Conservation (phyloP, 2,329 filamentous ascomycete genomes). For the Colletotrichum euphorbiae region DNA sequence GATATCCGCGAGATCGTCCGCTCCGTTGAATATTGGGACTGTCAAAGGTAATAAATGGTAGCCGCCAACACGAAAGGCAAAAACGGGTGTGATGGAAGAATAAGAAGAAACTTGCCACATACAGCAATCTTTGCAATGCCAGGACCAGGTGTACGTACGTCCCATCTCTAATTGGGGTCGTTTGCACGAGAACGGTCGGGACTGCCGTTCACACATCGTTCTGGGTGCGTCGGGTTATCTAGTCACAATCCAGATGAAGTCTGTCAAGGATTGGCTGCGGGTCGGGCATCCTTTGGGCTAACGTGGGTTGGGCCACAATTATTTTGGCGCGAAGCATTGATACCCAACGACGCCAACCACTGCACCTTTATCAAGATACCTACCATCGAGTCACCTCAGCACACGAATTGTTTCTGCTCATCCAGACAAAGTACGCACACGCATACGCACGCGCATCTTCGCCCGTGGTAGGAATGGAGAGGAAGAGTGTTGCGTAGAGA, state of each 20-base stretch:
- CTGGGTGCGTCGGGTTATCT: slow-evolving; percentile 21
- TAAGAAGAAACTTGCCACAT: background rate
- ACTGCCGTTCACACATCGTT: slow-evolving; percentile 17
- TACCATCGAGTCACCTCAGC: slow-evolving; percentile 11
- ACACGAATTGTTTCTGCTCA: background rate
- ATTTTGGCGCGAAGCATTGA: slow-evolving; percentile 50
- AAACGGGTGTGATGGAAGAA: background rate
- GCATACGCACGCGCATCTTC: background rate
- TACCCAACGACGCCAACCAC: slow-evolving; percentile 50
- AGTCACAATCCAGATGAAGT: slow-evolving; percentile 25
- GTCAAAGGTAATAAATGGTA: background rate
- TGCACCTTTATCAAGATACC: slow-evolving; percentile 3
- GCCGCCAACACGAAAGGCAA: background rate
- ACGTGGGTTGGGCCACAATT: slow-evolving; percentile 51
- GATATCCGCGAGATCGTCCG: slow-evolving; percentile 7
- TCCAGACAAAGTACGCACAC: background rate
- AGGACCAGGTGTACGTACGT: background rate
- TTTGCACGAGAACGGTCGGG: background rate
- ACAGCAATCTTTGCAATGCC: background rate
- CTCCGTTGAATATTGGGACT: slow-evolving; percentile 8
- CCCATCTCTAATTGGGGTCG: background rate
- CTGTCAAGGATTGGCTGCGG: slow-evolving; percentile 33
- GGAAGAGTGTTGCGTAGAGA: too few species aligned
- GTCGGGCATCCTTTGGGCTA: slow-evolving; percentile 35
- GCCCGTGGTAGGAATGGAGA: too few species aligned